Evolutionary conservation across 495 filamentous ascomycete species (phyloP).

Genomic region (Penicillium crystallinum): DNA sequence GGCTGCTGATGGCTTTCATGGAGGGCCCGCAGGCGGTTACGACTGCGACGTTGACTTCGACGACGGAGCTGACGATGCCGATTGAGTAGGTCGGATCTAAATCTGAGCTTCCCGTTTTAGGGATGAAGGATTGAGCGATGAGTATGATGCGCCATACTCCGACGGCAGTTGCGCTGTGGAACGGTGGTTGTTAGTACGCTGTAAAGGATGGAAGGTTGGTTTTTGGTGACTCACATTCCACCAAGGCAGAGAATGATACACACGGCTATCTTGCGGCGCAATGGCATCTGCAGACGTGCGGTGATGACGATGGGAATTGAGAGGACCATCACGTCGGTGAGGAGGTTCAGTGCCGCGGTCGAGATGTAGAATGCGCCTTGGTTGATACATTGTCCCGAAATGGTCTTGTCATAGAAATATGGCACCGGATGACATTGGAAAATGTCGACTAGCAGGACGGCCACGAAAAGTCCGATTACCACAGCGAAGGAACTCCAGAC

Average conservation of each 20-base stretch:
- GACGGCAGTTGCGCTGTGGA: constrained; percentile 47
- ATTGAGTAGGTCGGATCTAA: constrained; percentile 33
- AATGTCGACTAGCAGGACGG: constrained; percentile 52
- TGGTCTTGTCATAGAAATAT: constrained; percentile 37
- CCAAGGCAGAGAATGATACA: constrained; percentile 40
- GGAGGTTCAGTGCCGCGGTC: constrained; percentile 38
- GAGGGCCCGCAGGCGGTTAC: constrained; percentile 44
- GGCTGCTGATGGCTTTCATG: constrained; percentile 20
- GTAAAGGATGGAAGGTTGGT: not conserved
- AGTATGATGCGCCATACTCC: constrained; percentile 28
- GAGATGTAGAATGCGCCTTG: constrained; percentile 39
- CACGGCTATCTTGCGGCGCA: constrained; percentile 40
- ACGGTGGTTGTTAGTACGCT: not conserved
- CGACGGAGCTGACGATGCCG: constrained; percentile 46
- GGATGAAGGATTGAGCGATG: constrained; percentile 18
- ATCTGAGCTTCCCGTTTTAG: not conserved
- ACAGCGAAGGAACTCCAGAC: constrained; percentile 42
- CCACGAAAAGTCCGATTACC: constrained; percentile 49
- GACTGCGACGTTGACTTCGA: constrained; percentile 52
- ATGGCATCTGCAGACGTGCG: constrained; percentile 40
- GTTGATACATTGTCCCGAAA: constrained; percentile 38
- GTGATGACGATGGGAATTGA: constrained; percentile 45
- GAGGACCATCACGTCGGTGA: constrained; percentile 45
- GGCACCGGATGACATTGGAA: constrained; percentile 50
- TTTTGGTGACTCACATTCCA: constrained; percentile 29